phyloP scores from a whole-genome alignment of 352 stramenopile genomes.

The Pythium periplocum region DNA sequence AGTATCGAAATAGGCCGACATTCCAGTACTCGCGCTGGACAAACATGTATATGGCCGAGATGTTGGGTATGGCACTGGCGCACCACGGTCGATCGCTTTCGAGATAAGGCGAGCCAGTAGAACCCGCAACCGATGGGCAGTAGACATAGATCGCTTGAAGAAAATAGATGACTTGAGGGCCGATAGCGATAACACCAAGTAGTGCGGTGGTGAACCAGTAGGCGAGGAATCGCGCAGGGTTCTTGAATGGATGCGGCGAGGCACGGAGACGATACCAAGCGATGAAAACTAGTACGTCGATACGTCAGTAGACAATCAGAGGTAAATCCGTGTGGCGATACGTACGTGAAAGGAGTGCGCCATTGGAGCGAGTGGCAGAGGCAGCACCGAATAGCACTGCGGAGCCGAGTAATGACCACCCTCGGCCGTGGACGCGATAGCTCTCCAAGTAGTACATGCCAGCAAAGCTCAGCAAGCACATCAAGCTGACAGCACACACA shows the following conservation, averaged over 20 bases:
- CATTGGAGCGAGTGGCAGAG: conserved; percentile 76
- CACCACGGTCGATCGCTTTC: conserved; percentile 66
- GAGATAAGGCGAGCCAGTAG: conserved; percentile 3
- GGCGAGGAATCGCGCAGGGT: conserved; percentile 26
- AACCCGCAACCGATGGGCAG: conserved; percentile 40
- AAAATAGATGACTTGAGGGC: conserved; percentile 71
- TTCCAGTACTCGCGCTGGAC: conserved; percentile 96
- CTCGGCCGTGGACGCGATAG: conserved; percentile 15
- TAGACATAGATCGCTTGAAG: conserved; percentile 47
- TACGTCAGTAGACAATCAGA: too few relatives aligned
- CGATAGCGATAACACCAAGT: conserved; percentile 56
- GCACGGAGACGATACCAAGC: conserved; percentile 56
- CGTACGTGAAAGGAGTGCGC: conserved; percentile 68
- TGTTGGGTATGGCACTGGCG: conserved; percentile 47
- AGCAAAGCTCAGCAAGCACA: conserved; percentile 74
- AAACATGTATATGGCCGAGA: conserved; percentile 90
- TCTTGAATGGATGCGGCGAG: conserved; percentile 34
- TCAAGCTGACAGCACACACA: conserved; percentile 30
- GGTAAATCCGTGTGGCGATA: conserved; percentile 2
- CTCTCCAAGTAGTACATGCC: conserved; percentile 64
- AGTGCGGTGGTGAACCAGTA: conserved; percentile 58
- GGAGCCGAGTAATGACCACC: conserved; percentile 17
- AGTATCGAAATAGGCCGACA: conserved; percentile 92
- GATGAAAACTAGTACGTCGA: conserved; percentile 48
- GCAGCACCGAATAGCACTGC: conserved; percentile 55